phyloP scores from a whole-genome alignment of 192 early-diverging fungal species.

The Helicostylum pulchrum region DNA sequence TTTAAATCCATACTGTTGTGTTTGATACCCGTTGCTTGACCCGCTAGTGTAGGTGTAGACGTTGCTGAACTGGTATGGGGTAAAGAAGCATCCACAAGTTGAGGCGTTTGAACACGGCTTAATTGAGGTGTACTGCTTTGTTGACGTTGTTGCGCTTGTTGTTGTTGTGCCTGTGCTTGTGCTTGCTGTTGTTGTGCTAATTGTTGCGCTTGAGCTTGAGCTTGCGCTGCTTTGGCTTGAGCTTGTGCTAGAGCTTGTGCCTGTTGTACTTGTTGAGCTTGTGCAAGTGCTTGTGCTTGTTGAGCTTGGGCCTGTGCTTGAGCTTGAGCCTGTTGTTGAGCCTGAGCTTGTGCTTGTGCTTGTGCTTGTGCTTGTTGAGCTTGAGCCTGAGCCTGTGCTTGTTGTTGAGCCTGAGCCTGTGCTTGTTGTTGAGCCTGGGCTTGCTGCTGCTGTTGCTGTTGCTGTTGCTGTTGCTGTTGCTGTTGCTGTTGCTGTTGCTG shows the following conservation, averaged over 20 bases:
- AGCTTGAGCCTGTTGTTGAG: constrained; percentile 11
- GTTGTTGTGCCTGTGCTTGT: background rate
- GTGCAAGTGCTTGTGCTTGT: constrained; percentile 14
- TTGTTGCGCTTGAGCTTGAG: constrained; percentile 6
- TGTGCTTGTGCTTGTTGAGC: constrained; percentile 14
- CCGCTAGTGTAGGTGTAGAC: background rate
- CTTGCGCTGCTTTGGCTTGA: constrained; percentile 6
- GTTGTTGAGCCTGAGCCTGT: constrained; percentile 7
- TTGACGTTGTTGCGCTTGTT: background rate
- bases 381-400: too few relatives aligned
- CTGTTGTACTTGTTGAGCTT: constrained; percentile 10
- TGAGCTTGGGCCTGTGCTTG: constrained; percentile 18
- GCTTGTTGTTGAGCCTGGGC: constrained; percentile 10
- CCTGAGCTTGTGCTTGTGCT: background rate
- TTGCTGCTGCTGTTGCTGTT: constrained; percentile 26
- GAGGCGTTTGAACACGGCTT: constrained; percentile 13
- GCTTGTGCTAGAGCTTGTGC: background rate
- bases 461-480: constrained; percentile 14
- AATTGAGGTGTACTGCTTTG: constrained; percentile 5
- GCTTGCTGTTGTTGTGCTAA: background rate
- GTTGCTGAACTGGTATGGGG: background rate
- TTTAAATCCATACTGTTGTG: constrained; percentile 33
- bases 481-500: constrained; percentile 9
- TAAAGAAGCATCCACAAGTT: background rate
- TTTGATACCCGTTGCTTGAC: constrained; percentile 8